Conservation (phyloP, 257 asterid species). For the Nicotiana sylvestris region DNA sequence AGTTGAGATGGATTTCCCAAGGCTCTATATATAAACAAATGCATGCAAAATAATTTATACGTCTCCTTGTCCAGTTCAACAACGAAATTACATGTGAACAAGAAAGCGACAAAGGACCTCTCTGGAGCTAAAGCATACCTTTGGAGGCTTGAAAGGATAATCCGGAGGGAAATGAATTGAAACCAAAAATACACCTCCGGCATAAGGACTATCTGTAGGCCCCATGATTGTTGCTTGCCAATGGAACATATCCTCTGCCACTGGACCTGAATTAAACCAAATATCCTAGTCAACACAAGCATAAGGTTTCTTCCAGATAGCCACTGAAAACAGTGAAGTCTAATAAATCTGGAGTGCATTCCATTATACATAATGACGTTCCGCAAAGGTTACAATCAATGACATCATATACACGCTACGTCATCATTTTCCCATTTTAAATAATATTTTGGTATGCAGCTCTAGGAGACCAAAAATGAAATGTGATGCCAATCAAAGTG, state of each 20-base stretch:
- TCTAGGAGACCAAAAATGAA: background rate
- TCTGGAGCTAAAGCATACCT: constrained; percentile 20
- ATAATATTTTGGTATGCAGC: no score
- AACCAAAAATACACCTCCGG: constrained; percentile 45
- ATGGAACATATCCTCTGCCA: constrained; percentile 45
- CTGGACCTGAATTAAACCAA: constrained; percentile 26
- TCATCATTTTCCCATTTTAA: background rate
- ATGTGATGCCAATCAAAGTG: background rate
- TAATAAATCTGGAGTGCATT: background rate
- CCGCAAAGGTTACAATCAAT: background rate
- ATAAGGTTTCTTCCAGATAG: background rate
- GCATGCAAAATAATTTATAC: background rate
- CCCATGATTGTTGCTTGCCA: constrained; percentile 53
- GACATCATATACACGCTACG: background rate
- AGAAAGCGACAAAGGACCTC: background rate
- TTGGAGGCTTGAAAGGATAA: constrained; percentile 47
- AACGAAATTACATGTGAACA: background rate
- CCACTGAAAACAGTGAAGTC: background rate
- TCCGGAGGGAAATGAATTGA: constrained; percentile 49
- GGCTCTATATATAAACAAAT: background rate
- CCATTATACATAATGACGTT: background rate
- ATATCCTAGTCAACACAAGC: background rate
- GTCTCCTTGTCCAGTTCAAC: background rate
- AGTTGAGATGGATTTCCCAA: background rate
- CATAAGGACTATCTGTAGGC: constrained; percentile 43